Evolutionary conservation across 192 early-diverging fungal genomes (phyloP), one percentile per base, ranked within the genome.

Genomic region (Chytriomyces sp.): DNA sequence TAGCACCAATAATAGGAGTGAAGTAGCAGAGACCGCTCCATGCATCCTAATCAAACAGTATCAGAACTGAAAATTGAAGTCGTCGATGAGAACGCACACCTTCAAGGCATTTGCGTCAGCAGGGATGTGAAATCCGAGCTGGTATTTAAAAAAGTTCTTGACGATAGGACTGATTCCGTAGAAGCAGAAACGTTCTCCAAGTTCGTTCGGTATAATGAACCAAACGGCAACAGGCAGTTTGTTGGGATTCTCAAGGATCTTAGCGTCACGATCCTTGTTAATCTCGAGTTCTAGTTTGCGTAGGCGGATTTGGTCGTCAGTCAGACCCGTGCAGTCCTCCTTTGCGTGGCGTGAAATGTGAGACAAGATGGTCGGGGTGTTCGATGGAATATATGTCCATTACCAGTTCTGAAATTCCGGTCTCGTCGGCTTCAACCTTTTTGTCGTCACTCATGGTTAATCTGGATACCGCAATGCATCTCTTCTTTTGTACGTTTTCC

Each of bases 151-250:
- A 75, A 73, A 79, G 44, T 69, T 70, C 64, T 75, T 76, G 52
- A 87, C 76, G 73, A 86, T 75, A 58, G 85, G 85, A 56, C 76
- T 81, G 36, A 85, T 74, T 44, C 88, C 88, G 67, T 89, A 89
- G 82, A 77, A 89, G 57, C 80, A 81, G 84, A 87, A 89, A 25
- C 83, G 73, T 64, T 84, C 83, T 1, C 64, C 83, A 32, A 82
- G 73, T 64, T 85, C 80, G 76, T 85, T 85, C 59, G 88, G 88
- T 62, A 89, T 77, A 57, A 68, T 68, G 30, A 65, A 65, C 39
- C 41, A 65, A 41, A 65, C 40, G 40, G 64, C 36, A 6, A 4
- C 4, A 4, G 64, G 64, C 64, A 65, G 41, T 22, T 39, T 49
- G 39, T 65, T 41, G 10, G 64, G 64, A 68, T 84, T 81, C 4